Evolutionary conservation across 345 rosid species (phyloP).

Genomic region (Ceriops zippeliana): DNA sequence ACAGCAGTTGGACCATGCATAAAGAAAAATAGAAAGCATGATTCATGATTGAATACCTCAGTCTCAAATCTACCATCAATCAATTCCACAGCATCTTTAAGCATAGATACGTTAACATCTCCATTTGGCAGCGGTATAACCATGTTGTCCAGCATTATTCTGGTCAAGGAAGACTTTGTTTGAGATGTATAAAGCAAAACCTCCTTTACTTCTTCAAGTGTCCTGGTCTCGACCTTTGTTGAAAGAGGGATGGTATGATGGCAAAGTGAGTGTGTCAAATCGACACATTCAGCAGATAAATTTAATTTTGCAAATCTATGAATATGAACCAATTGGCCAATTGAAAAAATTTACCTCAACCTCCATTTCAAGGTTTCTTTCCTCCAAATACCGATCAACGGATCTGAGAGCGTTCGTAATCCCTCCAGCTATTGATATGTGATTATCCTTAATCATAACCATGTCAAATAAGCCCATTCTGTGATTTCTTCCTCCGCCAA

Average conservation of each 20-base stretch:
- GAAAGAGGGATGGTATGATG: neutral
- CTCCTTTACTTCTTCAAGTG: constrained; percentile 77
- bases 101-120: constrained; percentile 84
- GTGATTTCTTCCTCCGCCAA: constrained; percentile 93
- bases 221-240: constrained; percentile 80
- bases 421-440: constrained; percentile 90
- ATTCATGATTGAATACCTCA: constrained; percentile 44
- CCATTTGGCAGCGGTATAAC: constrained; percentile 79
- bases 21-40: constrained; percentile 1
- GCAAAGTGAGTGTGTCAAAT: neutral
- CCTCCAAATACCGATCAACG: constrained; percentile 62
- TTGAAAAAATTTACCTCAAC: constrained; percentile 65
- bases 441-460: constrained; percentile 98
- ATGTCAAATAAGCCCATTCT: constrained; percentile 97
- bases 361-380: constrained; percentile 72
- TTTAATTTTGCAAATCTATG: constrained; percentile 6
- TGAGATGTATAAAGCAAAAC: constrained; percentile 57
- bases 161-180: constrained; percentile 53
- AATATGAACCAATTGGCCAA: neutral
- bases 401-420: constrained; percentile 68
- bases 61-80: constrained; percentile 74
- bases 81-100: constrained; percentile 64
- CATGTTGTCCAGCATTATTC: constrained; percentile 98
- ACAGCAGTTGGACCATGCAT: neutral
- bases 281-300: constrained; percentile 1